phyloP scores from a whole-genome alignment of 495 filamentous ascomycete species.

The Hyaloscypha finlandica region DNA sequence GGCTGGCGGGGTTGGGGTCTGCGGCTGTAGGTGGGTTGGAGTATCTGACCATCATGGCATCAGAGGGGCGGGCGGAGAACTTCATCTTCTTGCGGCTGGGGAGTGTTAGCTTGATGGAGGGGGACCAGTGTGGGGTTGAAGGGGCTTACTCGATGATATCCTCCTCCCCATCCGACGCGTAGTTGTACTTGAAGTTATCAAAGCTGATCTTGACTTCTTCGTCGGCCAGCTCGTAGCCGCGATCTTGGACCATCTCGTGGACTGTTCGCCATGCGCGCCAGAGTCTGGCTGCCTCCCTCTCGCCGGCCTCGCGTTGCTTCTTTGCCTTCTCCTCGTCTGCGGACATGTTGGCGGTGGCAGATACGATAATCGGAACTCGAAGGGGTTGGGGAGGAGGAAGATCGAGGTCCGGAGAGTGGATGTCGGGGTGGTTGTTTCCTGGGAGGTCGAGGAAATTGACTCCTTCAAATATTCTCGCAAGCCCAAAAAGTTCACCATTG shows the following conservation, averaged over 20 bases:
- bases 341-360: conserved; percentile 31
- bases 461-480: background rate
- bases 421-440: background rate
- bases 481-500: conserved; percentile 4
- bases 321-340: conserved; percentile 52
- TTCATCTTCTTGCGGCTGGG: conserved; percentile 77
- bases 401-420: conserved; percentile 7
- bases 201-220: conserved; percentile 84
- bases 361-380: background rate
- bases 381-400: background rate
- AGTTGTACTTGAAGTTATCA: conserved; percentile 69
- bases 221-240: conserved; percentile 89
- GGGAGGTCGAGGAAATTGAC: background rate
- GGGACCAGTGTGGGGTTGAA: conserved; percentile 11
- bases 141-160: conserved; percentile 47
- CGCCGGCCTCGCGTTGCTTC: conserved; percentile 49
- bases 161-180: conserved; percentile 66
- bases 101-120: conserved; percentile 30
- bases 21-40: conserved; percentile 61
- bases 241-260: conserved; percentile 83
- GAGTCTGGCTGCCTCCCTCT: conserved; percentile 68
- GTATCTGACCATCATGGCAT: conserved; percentile 82
- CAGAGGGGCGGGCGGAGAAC: conserved; percentile 81
- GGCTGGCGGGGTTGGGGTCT: conserved; percentile 62
- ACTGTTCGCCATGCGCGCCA: conserved; percentile 89